phyloP scores from a whole-genome alignment of 73 alveolate genomes.

The Vitrella brassicaformis region DNA sequence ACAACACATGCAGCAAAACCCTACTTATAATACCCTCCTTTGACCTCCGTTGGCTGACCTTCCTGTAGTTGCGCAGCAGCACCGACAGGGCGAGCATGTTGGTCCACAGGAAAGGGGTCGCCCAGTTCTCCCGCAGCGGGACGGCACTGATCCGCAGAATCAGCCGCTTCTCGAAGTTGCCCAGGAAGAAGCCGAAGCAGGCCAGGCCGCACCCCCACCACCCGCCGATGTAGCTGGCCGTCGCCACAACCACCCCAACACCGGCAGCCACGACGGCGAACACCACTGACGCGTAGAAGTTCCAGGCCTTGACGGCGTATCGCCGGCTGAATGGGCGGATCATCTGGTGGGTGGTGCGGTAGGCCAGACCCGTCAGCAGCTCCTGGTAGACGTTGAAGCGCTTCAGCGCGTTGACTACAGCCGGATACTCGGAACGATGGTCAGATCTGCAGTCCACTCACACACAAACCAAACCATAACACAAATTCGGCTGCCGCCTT shows the following conservation, averaged over 20 bases:
- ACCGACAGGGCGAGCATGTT: not conserved
- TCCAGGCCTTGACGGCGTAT: not conserved
- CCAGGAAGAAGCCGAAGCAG: not conserved
- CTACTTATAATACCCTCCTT: too few species aligned
- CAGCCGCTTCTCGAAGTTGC: not conserved
- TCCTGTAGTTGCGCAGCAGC: not conserved
- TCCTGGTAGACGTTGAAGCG: not conserved
- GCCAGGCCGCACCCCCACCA: not conserved
- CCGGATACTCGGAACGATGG: not conserved
- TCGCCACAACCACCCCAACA: not conserved
- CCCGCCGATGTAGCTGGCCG: not conserved
- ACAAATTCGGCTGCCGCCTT: too few species aligned
- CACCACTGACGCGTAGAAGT: not conserved
- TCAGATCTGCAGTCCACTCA: too few species aligned
- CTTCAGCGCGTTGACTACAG: not conserved
- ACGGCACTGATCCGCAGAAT: not conserved
- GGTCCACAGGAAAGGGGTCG: not conserved
- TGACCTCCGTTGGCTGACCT: not conserved
- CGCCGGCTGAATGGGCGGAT: too few species aligned
- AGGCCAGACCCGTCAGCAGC: not conserved
- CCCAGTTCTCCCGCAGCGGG: not conserved
- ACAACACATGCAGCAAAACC: too few species aligned
- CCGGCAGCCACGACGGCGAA: not conserved
- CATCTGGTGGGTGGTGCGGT: not conserved
- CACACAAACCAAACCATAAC: too few species aligned